Conservation (phyloP, 495 filamentous ascomycete species). For the Penicillium simplicissimum region DNA sequence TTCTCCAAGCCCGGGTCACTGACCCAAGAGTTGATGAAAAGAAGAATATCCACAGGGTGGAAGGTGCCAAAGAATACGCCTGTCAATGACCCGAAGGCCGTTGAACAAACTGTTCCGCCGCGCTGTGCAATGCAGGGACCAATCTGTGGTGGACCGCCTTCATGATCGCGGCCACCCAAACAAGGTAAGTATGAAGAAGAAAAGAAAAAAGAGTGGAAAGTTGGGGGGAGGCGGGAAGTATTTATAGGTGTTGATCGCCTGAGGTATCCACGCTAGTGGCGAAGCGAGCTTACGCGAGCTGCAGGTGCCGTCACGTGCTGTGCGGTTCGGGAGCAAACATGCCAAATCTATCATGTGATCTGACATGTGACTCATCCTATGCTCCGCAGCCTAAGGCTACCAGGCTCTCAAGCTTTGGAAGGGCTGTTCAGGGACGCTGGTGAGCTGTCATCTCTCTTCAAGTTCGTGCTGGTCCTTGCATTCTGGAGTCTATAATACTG, state of each 20-base stretch:
- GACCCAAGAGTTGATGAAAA: conserved; percentile 57
- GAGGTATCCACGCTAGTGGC: conserved; percentile 24
- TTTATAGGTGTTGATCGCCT: conserved; percentile 27
- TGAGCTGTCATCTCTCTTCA: conserved; percentile 1
- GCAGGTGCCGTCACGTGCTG: background rate
- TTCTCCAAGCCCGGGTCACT: conserved; percentile 53
- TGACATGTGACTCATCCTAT: background rate
- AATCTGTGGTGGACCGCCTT: conserved; percentile 58
- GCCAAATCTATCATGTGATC: background rate
- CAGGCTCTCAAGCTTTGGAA: background rate
- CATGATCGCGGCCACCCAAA: conserved; percentile 63
- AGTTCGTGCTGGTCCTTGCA: conserved; percentile 13
- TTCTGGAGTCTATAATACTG: conserved; percentile 10
- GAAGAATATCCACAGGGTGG: conserved; percentile 37
- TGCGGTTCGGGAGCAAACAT: background rate
- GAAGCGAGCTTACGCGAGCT: conserved; percentile 29
- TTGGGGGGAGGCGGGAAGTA: conserved; percentile 6
- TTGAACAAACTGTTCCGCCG: conserved; percentile 60
- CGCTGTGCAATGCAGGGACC: conserved; percentile 73
- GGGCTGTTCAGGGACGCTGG: background rate
- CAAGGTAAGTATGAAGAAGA: conserved; percentile 77
- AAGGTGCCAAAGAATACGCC: conserved; percentile 69
- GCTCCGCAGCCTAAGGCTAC: background rate
- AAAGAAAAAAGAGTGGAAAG: conserved; percentile 44
- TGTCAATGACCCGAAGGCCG: conserved; percentile 64